Conservation (phyloP, 2,329 filamentous ascomycete genomes). For the Leptosphaerulina australis region DNA sequence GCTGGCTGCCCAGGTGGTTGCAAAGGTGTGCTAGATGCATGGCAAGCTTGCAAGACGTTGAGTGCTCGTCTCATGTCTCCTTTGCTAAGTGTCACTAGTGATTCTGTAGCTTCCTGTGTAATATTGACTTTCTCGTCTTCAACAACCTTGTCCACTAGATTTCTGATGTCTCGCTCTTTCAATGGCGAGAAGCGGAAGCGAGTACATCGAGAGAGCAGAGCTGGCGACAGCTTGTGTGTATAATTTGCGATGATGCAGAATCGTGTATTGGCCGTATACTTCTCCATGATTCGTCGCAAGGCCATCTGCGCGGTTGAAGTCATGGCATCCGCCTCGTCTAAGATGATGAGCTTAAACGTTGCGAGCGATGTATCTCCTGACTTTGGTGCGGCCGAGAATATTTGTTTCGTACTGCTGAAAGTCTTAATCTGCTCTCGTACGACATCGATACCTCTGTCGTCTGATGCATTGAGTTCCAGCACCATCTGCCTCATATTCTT, state of each 20-base stretch:
- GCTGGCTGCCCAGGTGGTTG: slow-evolving; percentile 56
- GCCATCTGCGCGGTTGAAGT: slow-evolving; percentile 99
- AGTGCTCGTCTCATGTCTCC: slow-evolving; percentile 95
- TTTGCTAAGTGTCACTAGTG: slow-evolving; percentile 84
- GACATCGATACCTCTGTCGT: slow-evolving; percentile 96
- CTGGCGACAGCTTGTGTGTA: slow-evolving; percentile 94
- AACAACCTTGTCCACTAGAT: slow-evolving; percentile 86
- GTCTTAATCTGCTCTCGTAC: slow-evolving; percentile 98
- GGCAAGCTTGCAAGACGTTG: slow-evolving; percentile 95
- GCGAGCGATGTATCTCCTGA: slow-evolving; percentile 63
- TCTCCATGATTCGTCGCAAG: slow-evolving; percentile 95
- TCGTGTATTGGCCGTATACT: slow-evolving; percentile 95
- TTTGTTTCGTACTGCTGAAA: slow-evolving; percentile 96
- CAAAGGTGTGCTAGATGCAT: slow-evolving; percentile 79
- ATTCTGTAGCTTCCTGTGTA: slow-evolving; percentile 76
- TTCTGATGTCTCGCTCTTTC: slow-evolving; percentile 84
- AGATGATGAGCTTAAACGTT: slow-evolving; percentile 91
- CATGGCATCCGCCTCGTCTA: slow-evolving; percentile 99
- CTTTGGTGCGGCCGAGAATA: slow-evolving; percentile 72
- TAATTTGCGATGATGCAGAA: slow-evolving; percentile 99
- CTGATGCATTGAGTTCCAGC: slow-evolving; percentile 93
- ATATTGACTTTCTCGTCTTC: slow-evolving; percentile 87
- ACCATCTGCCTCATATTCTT: slow-evolving; percentile 99
- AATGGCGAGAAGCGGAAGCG: slow-evolving; percentile 93
- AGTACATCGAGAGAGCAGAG: slow-evolving; percentile 89